phyloP scores from a whole-genome alignment of 2,329 filamentous ascomycete genomes.

The Aphanocladium album region DNA sequence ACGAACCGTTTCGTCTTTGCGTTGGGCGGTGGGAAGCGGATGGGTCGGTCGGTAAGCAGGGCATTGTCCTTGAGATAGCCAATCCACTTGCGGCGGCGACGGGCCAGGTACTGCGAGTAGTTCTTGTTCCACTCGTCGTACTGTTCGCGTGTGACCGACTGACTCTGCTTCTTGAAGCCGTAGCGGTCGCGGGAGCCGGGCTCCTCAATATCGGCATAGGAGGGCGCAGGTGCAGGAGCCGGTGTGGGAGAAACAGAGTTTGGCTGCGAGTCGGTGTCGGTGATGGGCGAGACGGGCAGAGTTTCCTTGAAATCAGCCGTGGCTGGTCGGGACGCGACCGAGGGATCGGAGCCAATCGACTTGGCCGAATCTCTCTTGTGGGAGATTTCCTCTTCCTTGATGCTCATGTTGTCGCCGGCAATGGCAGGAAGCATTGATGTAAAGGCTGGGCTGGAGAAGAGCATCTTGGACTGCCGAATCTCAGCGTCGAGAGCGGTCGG shows the following conservation, averaged over 20 bases:
- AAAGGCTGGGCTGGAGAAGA: slow-evolving; percentile 35
- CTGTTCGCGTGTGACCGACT: slow-evolving; percentile 68
- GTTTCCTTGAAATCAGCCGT: slow-evolving; percentile 19
- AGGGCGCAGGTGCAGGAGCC: slow-evolving; percentile 12
- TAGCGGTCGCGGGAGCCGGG: slow-evolving; percentile 67
- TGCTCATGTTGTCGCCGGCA: slow-evolving; percentile 19
- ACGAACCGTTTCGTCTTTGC: slow-evolving; percentile 86
- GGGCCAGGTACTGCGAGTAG: slow-evolving; percentile 70
- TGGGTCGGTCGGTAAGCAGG: slow-evolving; percentile 65
- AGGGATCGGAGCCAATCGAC: slow-evolving; percentile 45
- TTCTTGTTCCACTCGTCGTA: slow-evolving; percentile 76
- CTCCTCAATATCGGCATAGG: slow-evolving; percentile 37
- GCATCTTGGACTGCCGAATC: slow-evolving; percentile 35
- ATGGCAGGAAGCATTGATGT: slow-evolving; percentile 35
- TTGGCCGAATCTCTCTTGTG: slow-evolving; percentile 31
- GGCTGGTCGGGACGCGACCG: slow-evolving; percentile 24
- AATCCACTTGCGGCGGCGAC: slow-evolving; percentile 77
- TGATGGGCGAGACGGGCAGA: slow-evolving; percentile 16
- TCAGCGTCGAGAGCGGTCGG: slow-evolving; percentile 32
- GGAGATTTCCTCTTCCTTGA: slow-evolving; percentile 14
- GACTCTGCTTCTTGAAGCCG: slow-evolving; percentile 84
- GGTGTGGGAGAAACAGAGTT: slow-evolving; percentile 11
- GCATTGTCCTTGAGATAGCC: slow-evolving; percentile 71
- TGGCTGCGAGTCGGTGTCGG: slow-evolving; percentile 10
- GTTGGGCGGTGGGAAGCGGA: slow-evolving; percentile 72